Conservation (phyloP, 441 rosid species). For the Arabidopsis lyrata region DNA sequence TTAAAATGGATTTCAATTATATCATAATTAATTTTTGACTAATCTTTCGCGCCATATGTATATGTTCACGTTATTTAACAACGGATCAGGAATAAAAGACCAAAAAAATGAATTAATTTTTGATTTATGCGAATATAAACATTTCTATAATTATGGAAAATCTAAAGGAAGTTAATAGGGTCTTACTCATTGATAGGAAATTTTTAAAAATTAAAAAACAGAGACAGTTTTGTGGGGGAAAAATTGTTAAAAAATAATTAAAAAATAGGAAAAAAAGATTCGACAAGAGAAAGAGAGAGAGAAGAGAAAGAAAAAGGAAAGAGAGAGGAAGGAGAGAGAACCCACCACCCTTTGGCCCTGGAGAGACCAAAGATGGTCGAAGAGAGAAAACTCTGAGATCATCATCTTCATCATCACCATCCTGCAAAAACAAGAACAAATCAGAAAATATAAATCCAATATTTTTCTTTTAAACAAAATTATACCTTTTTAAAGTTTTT, state of each 20-base stretch:
- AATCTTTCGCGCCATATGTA: constrained; percentile 38
- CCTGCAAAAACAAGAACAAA: constrained; percentile 41
- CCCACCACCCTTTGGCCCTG: constrained; percentile 46
- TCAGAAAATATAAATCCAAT: constrained; percentile 22
- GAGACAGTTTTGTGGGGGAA: constrained; percentile 29
- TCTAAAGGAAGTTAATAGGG: constrained; percentile 41
- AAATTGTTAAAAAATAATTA: constrained; percentile 36
- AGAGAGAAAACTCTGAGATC: constrained; percentile 57
- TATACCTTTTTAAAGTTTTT: neutral
- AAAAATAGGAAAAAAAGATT: constrained; percentile 25
- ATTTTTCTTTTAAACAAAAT: neutral
- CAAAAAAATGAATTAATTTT: neutral
- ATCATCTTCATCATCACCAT: constrained; percentile 50
- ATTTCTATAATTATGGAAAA: constrained; percentile 43
- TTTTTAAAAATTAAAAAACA: constrained; percentile 12
- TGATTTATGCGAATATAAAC: constrained; percentile 8
- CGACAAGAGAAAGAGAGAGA: constrained; percentile 23
- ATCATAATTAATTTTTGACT: constrained; percentile 2
- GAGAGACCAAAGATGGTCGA: constrained; percentile 51
- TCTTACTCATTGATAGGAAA: constrained; percentile 24
- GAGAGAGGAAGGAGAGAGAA: constrained; percentile 42
- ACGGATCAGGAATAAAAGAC: constrained; percentile 4
- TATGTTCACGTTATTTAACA: constrained; percentile 4
- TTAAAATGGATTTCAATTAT: neutral
- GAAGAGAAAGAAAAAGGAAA: constrained; percentile 36